Evolutionary conservation across 148 eudicot species (phyloP), one percentile per base, ranked within the genome.

Genomic region (Vaccinium darrowii): DNA sequence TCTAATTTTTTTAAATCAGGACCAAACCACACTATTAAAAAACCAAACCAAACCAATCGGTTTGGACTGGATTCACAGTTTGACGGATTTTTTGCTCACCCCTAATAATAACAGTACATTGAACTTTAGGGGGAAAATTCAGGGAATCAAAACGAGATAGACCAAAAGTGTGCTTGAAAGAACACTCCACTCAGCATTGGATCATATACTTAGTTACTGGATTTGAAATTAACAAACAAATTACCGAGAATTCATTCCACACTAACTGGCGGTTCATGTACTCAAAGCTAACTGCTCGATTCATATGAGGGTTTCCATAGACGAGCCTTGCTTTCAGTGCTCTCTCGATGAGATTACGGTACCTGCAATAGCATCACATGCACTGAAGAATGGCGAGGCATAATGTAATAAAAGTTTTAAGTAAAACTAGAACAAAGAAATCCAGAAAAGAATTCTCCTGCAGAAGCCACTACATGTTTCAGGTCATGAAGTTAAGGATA

Each of bases 221-320:
- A 82, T 12, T 71, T 36, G 25, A 82, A 53, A 30, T 53, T 49
- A 65, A 84, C n/a, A 7, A 27, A 74, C 51, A 82, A 79, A 30
- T 86, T 96, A 96, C 99, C 90, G 99, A 97, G 84, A 95, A 95
- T 88, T 97, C 99, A 86, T 97, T 97, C 99, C 99, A 97, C 80
- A 97, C 99, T 86, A 97, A 92, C 86, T 95, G 99, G 83, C 99
- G 95, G 84, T 97, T 97, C 99, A 97, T 97, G 89, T 97, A 97
- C 90, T 97, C 99, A 84, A 97, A 97, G 94, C 99, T 97, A 76
- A 97, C 99, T 76, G 98, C 87, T 72, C 98, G 93, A 79, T 97
- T 97, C 99, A 94, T 96, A 86, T 93, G 88, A 78, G 99, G 99
- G 85, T 95, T 93, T 86, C 92, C 98, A 85, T 97, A 97, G 84